Conservation (phyloP, 257 asterid species). For the Prunella vulgaris region DNA sequence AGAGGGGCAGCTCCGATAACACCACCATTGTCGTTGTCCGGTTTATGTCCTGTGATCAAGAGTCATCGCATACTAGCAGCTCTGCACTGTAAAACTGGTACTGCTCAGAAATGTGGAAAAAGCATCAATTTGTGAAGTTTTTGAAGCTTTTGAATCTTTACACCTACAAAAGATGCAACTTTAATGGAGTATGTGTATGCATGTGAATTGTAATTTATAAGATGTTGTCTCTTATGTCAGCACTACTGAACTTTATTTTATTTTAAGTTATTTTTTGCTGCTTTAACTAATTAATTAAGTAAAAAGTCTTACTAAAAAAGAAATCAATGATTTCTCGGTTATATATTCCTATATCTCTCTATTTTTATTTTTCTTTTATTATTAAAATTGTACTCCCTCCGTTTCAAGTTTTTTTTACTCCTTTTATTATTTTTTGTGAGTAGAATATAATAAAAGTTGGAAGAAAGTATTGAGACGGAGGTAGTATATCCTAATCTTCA, state of each 20-base stretch:
- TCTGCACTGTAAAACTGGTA: conserved; percentile 18
- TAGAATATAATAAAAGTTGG: no score
- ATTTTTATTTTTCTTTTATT: no score
- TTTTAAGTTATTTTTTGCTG: not conserved
- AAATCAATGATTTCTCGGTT: no score
- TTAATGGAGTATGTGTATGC: not conserved
- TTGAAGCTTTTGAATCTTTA: not conserved
- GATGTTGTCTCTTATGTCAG: not conserved
- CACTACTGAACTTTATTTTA: not conserved
- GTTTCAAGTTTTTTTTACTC: no score
- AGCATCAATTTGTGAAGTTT: not conserved
- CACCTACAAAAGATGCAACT: not conserved
- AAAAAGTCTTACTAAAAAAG: no score
- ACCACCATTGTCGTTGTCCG: conserved; percentile 71
- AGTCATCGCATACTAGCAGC: conserved; percentile 28
- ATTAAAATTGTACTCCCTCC: no score
- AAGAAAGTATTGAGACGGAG: no score
- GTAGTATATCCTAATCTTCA: no score
- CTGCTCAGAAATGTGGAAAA: not conserved
- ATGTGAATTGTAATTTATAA: not conserved
- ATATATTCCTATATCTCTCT: no score
- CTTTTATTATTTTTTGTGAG: no score
- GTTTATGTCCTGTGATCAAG: conserved; percentile 36
- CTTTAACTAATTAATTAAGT: not conserved
- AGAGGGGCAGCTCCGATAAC: conserved; percentile 80